Conservation (phyloP, 1,139 yeast genomes). For the Nakaseomyces sp. region DNA sequence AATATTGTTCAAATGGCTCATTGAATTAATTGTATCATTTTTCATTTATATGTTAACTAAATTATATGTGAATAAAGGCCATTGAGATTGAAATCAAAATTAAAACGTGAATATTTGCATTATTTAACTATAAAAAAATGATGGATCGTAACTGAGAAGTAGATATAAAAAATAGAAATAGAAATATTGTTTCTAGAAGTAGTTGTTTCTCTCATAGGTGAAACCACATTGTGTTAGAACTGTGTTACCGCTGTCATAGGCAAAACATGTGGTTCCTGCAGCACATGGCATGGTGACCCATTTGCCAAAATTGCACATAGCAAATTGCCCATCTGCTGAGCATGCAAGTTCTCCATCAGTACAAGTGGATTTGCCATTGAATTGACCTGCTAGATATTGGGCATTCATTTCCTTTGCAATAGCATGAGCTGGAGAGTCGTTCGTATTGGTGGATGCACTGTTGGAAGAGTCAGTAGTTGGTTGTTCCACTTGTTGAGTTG, state of each 20-base stretch:
- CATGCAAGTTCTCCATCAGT: slow-evolving; percentile 44
- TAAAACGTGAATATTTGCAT: slow-evolving; percentile 2
- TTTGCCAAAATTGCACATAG: slow-evolving; percentile 45
- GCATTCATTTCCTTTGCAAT: slow-evolving; percentile 37
- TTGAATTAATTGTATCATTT: too few relatives aligned
- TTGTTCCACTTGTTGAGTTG: too few relatives aligned
- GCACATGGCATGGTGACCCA: slow-evolving; percentile 53
- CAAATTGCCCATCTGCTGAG: slow-evolving; percentile 39
- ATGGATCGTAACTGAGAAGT: not conserved
- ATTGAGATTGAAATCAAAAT: too few relatives aligned
- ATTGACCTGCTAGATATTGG: slow-evolving; percentile 27
- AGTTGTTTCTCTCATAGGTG: slow-evolving; percentile 16
- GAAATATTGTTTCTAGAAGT: slow-evolving; percentile 9
- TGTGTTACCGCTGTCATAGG: slow-evolving; percentile 34
- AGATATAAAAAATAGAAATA: not conserved
- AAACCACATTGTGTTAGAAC: slow-evolving; percentile 38
- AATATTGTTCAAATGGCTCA: too few relatives aligned
- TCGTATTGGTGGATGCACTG: slow-evolving; percentile 9
- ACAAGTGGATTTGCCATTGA: slow-evolving; percentile 33
- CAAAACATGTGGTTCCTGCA: slow-evolving; percentile 50
- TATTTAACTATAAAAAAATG: not conserved
- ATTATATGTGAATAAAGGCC: too few relatives aligned
- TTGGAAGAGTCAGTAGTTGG: slow-evolving; percentile 10
- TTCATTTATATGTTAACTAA: too few relatives aligned
- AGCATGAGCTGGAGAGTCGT: slow-evolving; percentile 30